These are phyloP conservation scores for Suillus fuscotomentosus DNA, from an alignment of 768 basidiomycete species.

Conservation along the genomic window DNA sequence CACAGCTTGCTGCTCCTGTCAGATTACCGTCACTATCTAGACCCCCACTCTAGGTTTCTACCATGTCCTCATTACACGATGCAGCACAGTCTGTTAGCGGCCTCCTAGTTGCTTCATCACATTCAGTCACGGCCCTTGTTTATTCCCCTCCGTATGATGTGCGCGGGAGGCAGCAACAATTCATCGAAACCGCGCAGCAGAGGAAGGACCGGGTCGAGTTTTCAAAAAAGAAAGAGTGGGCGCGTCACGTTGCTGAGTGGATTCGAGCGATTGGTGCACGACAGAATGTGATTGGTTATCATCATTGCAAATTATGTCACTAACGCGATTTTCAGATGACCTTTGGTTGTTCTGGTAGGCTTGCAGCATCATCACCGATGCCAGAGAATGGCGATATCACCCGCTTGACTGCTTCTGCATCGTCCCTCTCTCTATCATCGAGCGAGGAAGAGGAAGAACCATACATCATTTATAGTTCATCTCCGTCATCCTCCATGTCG, in stretches of 20 bases:
- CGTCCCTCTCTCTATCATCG: constrained; percentile 26
- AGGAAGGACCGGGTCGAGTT: constrained; percentile 51
- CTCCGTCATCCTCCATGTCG: constrained; percentile 31
- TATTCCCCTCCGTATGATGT: constrained; percentile 35
- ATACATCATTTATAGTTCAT: constrained; percentile 33
- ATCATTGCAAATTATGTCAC: background rate
- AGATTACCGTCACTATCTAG: constrained; percentile 2
- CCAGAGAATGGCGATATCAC: background rate
- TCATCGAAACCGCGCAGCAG: constrained; percentile 44
- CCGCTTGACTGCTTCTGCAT: constrained; percentile 1
- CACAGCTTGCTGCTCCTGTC: constrained; percentile 8
- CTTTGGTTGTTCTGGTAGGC: constrained; percentile 16
- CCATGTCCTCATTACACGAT: background rate
- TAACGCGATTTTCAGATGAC: constrained; percentile 10
- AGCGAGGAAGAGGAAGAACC: constrained; percentile 30
- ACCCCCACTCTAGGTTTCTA: background rate
- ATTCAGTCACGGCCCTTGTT: constrained; percentile 26
- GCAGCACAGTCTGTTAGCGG: constrained; percentile 5
- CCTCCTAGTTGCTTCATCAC: background rate
- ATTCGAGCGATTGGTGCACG: constrained; percentile 29
- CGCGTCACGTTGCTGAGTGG: constrained; percentile 39
- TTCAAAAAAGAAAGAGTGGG: constrained; percentile 44
- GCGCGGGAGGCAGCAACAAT: constrained; percentile 44
- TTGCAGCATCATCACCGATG: background rate
- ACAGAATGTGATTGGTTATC: constrained; percentile 20